Conservation (phyloP, 1,284 basidiomycete species). For the Fomitiporia mediterranea region DNA sequence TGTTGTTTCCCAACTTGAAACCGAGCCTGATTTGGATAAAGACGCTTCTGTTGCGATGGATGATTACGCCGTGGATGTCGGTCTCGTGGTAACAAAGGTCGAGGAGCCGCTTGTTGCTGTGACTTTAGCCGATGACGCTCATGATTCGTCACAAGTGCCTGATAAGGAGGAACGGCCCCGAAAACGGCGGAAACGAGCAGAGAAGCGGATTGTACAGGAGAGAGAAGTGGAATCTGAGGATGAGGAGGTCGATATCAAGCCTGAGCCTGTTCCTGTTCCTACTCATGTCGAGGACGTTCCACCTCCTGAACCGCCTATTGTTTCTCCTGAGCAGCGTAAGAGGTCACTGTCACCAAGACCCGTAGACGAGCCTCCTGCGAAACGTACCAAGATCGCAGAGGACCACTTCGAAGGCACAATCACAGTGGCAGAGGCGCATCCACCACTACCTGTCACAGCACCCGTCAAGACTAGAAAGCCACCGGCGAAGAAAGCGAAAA, state of each 20-base stretch:
- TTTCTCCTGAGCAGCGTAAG: slow-evolving; percentile 12
- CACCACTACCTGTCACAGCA: slow-evolving; percentile 19
- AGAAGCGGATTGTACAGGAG: not conserved
- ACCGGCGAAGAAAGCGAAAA: slow-evolving; percentile 16
- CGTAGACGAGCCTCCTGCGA: slow-evolving; percentile 12
- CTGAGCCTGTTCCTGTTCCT: not conserved
- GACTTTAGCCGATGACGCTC: slow-evolving; percentile 33
- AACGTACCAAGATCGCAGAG: slow-evolving; percentile 12
- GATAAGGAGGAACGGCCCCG: slow-evolving; percentile 29
- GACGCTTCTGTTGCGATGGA: not conserved
- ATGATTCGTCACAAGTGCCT: slow-evolving; percentile 25
- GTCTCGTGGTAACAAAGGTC: slow-evolving; percentile 15
- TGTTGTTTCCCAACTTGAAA: slow-evolving; percentile 17
- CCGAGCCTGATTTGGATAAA: not conserved
- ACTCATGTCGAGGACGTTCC: not conserved
- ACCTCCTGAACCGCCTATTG: not conserved
- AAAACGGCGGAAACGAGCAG: not conserved
- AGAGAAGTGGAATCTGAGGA: slow-evolving; percentile 9
- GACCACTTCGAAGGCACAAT: not conserved
- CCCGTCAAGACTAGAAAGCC: slow-evolving; percentile 27
- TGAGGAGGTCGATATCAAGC: not conserved
- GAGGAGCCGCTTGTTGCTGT: slow-evolving; percentile 34
- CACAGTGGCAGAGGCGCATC: not conserved
- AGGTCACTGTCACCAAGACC: slow-evolving; percentile 10
- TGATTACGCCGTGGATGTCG: not conserved